Conservation (phyloP, 1,139 yeast genomes). For the Pichia sp. region DNA sequence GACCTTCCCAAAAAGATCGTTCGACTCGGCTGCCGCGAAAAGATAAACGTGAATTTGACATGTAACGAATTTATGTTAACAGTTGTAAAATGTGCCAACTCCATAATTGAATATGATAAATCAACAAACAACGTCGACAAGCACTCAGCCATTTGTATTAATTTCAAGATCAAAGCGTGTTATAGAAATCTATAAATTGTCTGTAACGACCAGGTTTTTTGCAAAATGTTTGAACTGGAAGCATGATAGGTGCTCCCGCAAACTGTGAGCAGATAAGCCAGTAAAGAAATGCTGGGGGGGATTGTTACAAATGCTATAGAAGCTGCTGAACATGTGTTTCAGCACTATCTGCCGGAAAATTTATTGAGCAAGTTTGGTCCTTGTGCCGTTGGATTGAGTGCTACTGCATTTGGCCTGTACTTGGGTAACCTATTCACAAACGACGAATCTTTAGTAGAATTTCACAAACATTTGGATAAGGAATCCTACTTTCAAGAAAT, state of each 20-base stretch:
- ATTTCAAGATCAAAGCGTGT: background rate
- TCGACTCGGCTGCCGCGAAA: background rate
- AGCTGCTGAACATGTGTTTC: background rate
- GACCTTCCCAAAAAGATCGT: background rate
- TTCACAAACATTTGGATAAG: slow-evolving; percentile 12
- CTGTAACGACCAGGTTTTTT: no score
- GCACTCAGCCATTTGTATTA: background rate
- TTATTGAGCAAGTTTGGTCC: background rate
- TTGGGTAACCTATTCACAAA: slow-evolving; percentile 4
- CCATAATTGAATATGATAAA: background rate
- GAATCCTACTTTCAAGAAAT: slow-evolving; percentile 13
- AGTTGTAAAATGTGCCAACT: background rate
- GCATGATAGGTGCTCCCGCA: no score
- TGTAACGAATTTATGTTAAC: background rate
- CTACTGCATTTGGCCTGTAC: slow-evolving; percentile 9
- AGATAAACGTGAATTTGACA: background rate
- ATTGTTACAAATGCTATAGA: background rate
- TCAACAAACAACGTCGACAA: background rate
- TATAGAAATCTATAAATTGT: no score
- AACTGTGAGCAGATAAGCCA: background rate
- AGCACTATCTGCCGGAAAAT: background rate
- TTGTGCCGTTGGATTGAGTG: slow-evolving; percentile 10
- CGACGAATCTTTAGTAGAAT: slow-evolving; percentile 10
- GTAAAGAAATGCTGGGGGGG: background rate
- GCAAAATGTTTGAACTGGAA: no score